These are phyloP conservation scores for Chloropicon primus DNA, from an alignment of 139 green algal genomes.

Conservation along the genomic window DNA sequence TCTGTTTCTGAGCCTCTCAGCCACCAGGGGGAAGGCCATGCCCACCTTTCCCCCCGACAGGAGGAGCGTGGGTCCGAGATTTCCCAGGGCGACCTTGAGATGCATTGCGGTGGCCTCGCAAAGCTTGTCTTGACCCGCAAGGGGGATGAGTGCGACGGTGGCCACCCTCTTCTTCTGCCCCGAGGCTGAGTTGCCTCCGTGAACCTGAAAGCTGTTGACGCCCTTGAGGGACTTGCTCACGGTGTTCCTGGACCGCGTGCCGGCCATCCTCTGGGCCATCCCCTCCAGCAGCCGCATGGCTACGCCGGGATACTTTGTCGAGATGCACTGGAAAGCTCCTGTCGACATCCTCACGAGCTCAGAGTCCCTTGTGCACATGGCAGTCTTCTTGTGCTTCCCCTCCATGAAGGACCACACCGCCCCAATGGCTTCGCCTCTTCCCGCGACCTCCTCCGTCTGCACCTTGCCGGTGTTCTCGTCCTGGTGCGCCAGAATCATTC, in stretches of 20 bases:
- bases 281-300: constrained; percentile 26
- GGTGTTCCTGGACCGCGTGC: neutral
- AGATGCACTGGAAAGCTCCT: constrained; percentile 29
- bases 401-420: constrained; percentile 46
- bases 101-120: neutral
- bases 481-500: constrained; percentile 38
- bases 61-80: constrained; percentile 35
- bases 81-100: neutral
- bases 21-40: constrained; percentile 36
- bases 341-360: constrained; percentile 61
- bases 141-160: neutral
- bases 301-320: constrained; percentile 13
- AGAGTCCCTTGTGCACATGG: constrained; percentile 46
- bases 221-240: too few relatives aligned
- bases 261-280: constrained; percentile 26
- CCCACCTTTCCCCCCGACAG: constrained; percentile 22
- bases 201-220: too few relatives aligned
- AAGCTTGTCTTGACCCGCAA: neutral
- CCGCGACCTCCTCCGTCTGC: constrained; percentile 36
- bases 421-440: constrained; percentile 49
- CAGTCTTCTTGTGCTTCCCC: constrained; percentile 46
- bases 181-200: too few relatives aligned
- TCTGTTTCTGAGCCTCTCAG: constrained; percentile 32
- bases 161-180: neutral
- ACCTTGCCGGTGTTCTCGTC: neutral